Percentiles rank a stretch among this genome's conserved stretches.
phyloP scores from a whole-genome alignment of 805 yeast genomes.

The Starmerella davenportii region DNA sequence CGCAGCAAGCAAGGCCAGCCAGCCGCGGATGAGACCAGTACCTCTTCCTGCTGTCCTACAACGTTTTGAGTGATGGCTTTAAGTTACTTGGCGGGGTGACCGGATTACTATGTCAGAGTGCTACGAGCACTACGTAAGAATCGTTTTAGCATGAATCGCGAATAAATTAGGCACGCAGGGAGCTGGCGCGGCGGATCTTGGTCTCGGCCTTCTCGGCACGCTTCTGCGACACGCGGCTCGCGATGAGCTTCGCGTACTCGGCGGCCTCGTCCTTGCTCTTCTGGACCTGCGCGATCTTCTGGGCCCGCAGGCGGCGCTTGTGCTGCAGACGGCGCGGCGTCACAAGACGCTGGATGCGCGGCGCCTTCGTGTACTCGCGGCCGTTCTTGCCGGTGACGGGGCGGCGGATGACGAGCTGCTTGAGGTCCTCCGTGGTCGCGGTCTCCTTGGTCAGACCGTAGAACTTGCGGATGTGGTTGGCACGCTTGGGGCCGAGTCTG shows the following conservation, averaged over 20 bases:
- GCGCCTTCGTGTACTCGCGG: slow-evolving; percentile 98
- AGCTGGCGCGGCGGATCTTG: slow-evolving; percentile 99
- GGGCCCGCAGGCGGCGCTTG: slow-evolving; percentile 90
- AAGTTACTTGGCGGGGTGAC: no score
- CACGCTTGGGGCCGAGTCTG: slow-evolving; percentile 99
- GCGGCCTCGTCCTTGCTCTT: slow-evolving; percentile 99
- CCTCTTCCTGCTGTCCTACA: no score
- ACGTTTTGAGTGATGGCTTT: no score
- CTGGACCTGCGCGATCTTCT: slow-evolving; percentile 92
- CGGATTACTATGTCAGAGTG: no score
- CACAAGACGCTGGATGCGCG: slow-evolving; percentile 98
- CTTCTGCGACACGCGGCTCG: slow-evolving; percentile 95
- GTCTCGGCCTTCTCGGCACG: slow-evolving; percentile 97
- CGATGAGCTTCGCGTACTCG: slow-evolving; percentile 97
- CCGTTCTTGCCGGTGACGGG: slow-evolving; percentile 89
- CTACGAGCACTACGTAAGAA: no score
- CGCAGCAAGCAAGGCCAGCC: no score
- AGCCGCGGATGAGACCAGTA: no score
- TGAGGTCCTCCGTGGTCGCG: slow-evolving; percentile 36
- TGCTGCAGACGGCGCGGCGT: slow-evolving; percentile 98
- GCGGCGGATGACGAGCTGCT: slow-evolving; percentile 91
- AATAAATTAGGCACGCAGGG: slow-evolving; percentile 47
- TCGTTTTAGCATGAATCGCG: no score
- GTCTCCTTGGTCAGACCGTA: slow-evolving; percentile 92
- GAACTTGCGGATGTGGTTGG: slow-evolving; percentile 99